Evolutionary conservation across 1,284 basidiomycete species (phyloP), one percentile per base, ranked within the genome.

Genomic region (Tilletia setariae): DNA sequence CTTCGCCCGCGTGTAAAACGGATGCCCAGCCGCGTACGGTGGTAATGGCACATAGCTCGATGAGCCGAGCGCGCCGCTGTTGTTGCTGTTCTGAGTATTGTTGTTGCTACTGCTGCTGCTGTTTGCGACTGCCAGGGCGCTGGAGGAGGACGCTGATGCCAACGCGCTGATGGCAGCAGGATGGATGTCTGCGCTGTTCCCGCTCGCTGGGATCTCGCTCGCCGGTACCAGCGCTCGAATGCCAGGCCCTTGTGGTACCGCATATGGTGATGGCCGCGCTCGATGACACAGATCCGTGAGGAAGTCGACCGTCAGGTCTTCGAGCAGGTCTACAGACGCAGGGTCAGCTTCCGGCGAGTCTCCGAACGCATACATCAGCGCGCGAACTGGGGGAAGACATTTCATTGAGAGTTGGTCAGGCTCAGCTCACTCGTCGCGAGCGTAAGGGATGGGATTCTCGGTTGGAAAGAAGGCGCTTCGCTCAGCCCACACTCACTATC

Each of bases 291-390:
- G 87, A 76, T 95, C 93, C 42, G 89, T 88, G 73, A 96, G 91
- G 76, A 93, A 94, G 81, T 94, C 92, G 59, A 94, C 88, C 49
- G 94, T 85, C 72, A 96, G 93, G 80, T 95, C 93, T 82, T 96
- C 93, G 90, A 96, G 91, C 35, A 96, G 90, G 76, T 89, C 90
- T 35, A 94, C 90, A 0, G 91, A 90, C 75, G 95, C 93, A 61
- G 88, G 90, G 8, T 91, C 89, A 0, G 93, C 91, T 74, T 92
- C 90, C 21, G 90, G 87, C 78, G 92, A 91, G 79, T 96, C 93
- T 21, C 93, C 93, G 81, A 94, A 96, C n/a, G 91, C 92, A 78
- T 93, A 95, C 93, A 95, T 94, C 66, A 95, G 85, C 68, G 88
- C 90, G 72, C 90, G 89, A 69, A 95, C 92, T 94, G 73, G 7